Percentiles rank a stretch among this genome's conserved stretches.
Evolutionary conservation across 306 rosid genomes (phyloP).

Genomic region (Begonia fuchsioides): DNA sequence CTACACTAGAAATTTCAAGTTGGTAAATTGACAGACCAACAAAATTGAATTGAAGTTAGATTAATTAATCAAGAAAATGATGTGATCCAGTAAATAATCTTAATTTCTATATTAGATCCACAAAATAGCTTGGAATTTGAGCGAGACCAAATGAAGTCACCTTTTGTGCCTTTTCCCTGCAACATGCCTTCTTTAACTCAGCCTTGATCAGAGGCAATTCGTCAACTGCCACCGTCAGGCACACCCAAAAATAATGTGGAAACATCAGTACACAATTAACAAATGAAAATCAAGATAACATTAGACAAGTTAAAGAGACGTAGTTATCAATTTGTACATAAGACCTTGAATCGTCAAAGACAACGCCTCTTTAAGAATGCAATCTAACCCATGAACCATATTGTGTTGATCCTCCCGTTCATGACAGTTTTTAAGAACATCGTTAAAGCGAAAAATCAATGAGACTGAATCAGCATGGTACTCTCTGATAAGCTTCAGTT

Average conservation of each 20-base stretch:
- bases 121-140: background rate
- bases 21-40: background rate
- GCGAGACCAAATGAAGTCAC: constrained; percentile 20
- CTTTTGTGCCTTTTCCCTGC: constrained; percentile 57
- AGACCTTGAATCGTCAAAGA: constrained; percentile 78
- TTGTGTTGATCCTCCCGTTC: constrained; percentile 41
- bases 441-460: constrained; percentile 49
- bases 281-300: background rate
- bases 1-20: constrained; percentile 21
- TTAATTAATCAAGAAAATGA: background rate
- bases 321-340: background rate
- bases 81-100: background rate
- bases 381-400: constrained; percentile 42
- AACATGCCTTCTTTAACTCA: constrained; percentile 78
- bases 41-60: no score
- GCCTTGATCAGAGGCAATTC: constrained; percentile 54
- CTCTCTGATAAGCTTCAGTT: constrained; percentile 59
- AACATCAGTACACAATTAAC: constrained; percentile 7
- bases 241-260: constrained; percentile 13
- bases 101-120: background rate
- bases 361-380: constrained; percentile 47
- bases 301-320: no score
- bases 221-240: constrained; percentile 46
- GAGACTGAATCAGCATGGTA: constrained; percentile 45
- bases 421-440: constrained; percentile 30